These are phyloP conservation scores for Tetrahymena elliotti DNA, from an alignment of 73 alveolate genomes.

Conservation along the genomic window DNA sequence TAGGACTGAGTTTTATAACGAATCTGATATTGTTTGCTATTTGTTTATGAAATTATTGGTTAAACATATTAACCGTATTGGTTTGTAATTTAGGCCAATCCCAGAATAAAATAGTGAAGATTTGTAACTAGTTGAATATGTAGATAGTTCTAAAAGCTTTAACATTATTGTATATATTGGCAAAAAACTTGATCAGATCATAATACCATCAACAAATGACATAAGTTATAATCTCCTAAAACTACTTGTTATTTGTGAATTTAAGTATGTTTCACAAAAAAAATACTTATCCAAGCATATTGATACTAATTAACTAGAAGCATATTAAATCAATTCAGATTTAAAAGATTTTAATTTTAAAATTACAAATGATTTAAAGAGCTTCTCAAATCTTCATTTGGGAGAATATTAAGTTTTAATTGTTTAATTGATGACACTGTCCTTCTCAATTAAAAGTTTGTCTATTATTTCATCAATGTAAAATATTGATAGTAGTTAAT, in stretches of 20 bases:
- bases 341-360: not conserved
- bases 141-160: not conserved
- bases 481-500: not conserved
- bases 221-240: not conserved
- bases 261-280: not conserved
- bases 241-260: not conserved
- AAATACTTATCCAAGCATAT: not conserved
- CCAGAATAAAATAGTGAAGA: not conserved
- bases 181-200: not conserved
- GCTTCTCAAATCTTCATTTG: not conserved
- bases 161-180: not conserved
- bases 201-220: not conserved
- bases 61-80: not conserved
- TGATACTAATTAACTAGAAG: not conserved
- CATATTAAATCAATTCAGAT: not conserved
- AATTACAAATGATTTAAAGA: not conserved
- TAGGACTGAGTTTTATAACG: not conserved
- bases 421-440: not conserved
- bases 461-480: not conserved
- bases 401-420: not conserved
- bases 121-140: not conserved
- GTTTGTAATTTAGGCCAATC: not conserved
- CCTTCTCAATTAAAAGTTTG: not conserved
- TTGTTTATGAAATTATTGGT: not conserved
- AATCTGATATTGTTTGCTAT: not conserved